These are phyloP conservation scores for Cryptococcus depauperatus DNA, from an alignment of 1,284 basidiomycete genomes.

Conservation along the genomic window DNA sequence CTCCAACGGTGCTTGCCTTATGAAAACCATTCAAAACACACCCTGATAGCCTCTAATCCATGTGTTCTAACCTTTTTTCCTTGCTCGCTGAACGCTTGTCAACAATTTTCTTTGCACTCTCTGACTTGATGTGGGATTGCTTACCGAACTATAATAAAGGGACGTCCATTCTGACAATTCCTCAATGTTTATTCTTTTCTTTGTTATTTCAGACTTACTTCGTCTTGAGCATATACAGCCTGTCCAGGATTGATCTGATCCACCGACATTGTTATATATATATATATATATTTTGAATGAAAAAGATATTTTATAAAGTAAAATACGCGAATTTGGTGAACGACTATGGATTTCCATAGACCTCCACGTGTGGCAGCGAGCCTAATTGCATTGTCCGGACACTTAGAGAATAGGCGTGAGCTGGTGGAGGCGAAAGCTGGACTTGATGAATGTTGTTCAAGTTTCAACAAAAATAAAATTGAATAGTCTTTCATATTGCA, in stretches of 20 bases:
- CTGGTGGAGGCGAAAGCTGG: too few species aligned
- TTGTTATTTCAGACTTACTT: slow-evolving; percentile 50
- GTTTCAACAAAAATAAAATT: too few species aligned
- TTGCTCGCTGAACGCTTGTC: slow-evolving; percentile 76
- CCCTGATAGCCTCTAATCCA: slow-evolving; percentile 94
- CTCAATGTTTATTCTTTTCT: background rate
- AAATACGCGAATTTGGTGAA: too few species aligned
- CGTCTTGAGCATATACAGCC: slow-evolving; percentile 83
- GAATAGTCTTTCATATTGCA: too few species aligned
- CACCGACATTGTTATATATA: slow-evolving; percentile 30
- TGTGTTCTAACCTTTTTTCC: slow-evolving; percentile 88
- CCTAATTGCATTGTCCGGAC: too few species aligned
- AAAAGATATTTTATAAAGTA: too few species aligned
- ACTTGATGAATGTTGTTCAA: too few species aligned
- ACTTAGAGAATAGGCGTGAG: too few species aligned
- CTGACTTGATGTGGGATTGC: slow-evolving; percentile 2
- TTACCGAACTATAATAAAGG: slow-evolving; percentile 82
- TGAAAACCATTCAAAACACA: slow-evolving; percentile 47
- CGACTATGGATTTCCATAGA: too few species aligned
- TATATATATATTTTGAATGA: too few species aligned
- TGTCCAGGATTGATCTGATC: slow-evolving; percentile 46
- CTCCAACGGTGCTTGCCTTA: background rate
- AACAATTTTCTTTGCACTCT: too few species aligned
- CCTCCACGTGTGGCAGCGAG: slow-evolving; percentile 9
- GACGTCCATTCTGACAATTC: slow-evolving; percentile 69